Conservation (phyloP, 2,329 filamentous ascomycete genomes). For the Pezicula carpinea region DNA sequence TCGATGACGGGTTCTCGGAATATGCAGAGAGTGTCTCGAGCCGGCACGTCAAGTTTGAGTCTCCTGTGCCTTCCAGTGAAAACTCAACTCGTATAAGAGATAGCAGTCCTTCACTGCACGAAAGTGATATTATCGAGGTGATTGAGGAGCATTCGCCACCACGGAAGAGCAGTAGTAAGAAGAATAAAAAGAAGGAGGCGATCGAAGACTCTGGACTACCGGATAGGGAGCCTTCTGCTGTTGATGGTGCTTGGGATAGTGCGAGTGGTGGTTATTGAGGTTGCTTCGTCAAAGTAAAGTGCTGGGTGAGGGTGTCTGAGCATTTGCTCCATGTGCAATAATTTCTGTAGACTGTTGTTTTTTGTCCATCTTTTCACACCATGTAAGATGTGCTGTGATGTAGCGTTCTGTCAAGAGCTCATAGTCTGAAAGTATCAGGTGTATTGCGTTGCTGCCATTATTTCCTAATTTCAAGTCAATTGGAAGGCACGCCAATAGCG, state of each 20-base stretch:
- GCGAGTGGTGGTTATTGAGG: neutral
- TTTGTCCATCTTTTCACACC: too few relatives aligned
- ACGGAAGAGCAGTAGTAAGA: neutral
- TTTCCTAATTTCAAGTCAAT: too few relatives aligned
- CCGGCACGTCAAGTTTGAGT: neutral
- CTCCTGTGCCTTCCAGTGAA: neutral
- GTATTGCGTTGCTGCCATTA: too few relatives aligned
- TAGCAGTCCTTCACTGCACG: neutral
- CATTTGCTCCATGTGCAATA: too few relatives aligned
- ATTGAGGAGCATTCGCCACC: neutral
- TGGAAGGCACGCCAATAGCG: too few relatives aligned
- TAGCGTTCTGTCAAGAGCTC: too few relatives aligned
- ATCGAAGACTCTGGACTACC: neutral
- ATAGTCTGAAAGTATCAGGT: too few relatives aligned
- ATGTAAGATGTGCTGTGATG: too few relatives aligned
- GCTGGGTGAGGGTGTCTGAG: too few relatives aligned
- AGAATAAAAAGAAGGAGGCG: neutral
- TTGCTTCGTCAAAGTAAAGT: neutral
- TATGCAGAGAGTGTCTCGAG: constrained; percentile 2
- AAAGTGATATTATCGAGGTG: neutral
- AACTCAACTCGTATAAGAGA: neutral
- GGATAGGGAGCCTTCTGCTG: neutral
- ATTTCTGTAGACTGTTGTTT: too few relatives aligned
- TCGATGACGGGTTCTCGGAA: constrained; percentile 1
- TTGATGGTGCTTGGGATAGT: neutral